phyloP scores from a whole-genome alignment of 768 basidiomycete genomes.

The Phaeolepiota aurea region DNA sequence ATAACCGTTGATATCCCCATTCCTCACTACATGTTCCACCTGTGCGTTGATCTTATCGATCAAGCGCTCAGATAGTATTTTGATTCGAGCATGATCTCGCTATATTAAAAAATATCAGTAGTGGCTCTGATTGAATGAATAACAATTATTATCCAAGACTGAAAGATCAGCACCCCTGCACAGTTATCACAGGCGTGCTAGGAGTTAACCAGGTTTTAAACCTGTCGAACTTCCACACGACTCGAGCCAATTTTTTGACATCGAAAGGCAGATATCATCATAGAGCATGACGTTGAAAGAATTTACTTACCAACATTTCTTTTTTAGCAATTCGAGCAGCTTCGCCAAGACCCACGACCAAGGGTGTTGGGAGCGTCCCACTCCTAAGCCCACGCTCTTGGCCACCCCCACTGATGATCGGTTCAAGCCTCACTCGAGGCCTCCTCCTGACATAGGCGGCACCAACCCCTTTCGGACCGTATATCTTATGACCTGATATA shows the following conservation, averaged over 20 bases:
- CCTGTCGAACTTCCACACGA: slow-evolving; percentile 28
- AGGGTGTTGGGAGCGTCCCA: slow-evolving; percentile 84
- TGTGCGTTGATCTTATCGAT: slow-evolving; percentile 72
- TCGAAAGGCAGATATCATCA: slow-evolving; percentile 45
- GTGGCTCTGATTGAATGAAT: slow-evolving; percentile 1
- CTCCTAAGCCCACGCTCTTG: slow-evolving; percentile 94
- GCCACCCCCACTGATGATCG: slow-evolving; percentile 91
- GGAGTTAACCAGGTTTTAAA: slow-evolving; percentile 16
- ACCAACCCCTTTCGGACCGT: slow-evolving; percentile 95
- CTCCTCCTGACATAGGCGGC: slow-evolving; percentile 89
- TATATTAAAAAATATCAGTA: slow-evolving; percentile 24
- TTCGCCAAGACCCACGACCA: slow-evolving; percentile 91
- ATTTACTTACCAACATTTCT: slow-evolving; percentile 85
- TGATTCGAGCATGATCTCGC: slow-evolving; percentile 75
- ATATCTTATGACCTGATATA: slow-evolving; percentile 95
- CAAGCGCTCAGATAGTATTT: slow-evolving; percentile 70
- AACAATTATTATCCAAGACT: slow-evolving; percentile 1
- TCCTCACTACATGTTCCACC: slow-evolving; percentile 88
- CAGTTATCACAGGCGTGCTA: slow-evolving; percentile 56
- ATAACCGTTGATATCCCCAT: slow-evolving; percentile 88
- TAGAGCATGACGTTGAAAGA: slow-evolving; percentile 6
- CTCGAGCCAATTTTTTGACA: slow-evolving; percentile 24
- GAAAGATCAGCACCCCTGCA: slow-evolving; percentile 97
- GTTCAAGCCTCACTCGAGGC: slow-evolving; percentile 90
- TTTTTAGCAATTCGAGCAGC: slow-evolving; percentile 85